Evolutionary conservation across 108 stramenopile genomes (phyloP).

Genomic region (Skeletonema tropicum): DNA sequence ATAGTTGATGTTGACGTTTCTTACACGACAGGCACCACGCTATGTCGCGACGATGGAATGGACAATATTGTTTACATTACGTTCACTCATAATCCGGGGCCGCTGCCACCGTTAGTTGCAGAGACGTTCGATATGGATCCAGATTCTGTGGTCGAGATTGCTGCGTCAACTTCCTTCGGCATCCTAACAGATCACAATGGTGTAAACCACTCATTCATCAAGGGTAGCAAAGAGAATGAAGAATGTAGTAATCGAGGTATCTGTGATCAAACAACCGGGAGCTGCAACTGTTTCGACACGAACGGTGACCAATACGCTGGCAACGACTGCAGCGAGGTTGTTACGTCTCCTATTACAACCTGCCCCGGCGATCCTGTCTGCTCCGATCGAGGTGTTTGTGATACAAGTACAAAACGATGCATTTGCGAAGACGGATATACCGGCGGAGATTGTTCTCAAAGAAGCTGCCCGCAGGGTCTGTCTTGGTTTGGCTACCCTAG

Average conservation of each 20-base stretch:
- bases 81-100: constrained; percentile 71
- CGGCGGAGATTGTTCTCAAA: not conserved
- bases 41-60: constrained; percentile 34
- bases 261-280: constrained; percentile 57
- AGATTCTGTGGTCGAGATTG: constrained; percentile 36
- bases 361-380: constrained; percentile 53
- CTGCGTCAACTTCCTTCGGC: constrained; percentile 33
- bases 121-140: constrained; percentile 36
- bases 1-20: constrained; percentile 48
- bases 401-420: constrained; percentile 58
- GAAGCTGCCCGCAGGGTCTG: constrained; percentile 44
- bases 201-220: constrained; percentile 21
- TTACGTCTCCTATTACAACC: constrained; percentile 22
- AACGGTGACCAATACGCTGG: constrained; percentile 62
- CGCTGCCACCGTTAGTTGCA: constrained; percentile 52
- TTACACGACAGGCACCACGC: constrained; percentile 36
- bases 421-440: constrained; percentile 53
- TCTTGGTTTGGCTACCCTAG: constrained; percentile 61
- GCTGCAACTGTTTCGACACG: constrained; percentile 53
- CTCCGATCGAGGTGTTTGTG: constrained; percentile 59
- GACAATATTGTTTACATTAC: constrained; percentile 57
- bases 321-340: constrained; percentile 60
- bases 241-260: constrained; percentile 70
- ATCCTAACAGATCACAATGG: constrained; percentile 42
- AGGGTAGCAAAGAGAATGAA: constrained; percentile 71